phyloP scores from a whole-genome alignment of 805 yeast genomes.

The Cephaloascus albidus region DNA sequence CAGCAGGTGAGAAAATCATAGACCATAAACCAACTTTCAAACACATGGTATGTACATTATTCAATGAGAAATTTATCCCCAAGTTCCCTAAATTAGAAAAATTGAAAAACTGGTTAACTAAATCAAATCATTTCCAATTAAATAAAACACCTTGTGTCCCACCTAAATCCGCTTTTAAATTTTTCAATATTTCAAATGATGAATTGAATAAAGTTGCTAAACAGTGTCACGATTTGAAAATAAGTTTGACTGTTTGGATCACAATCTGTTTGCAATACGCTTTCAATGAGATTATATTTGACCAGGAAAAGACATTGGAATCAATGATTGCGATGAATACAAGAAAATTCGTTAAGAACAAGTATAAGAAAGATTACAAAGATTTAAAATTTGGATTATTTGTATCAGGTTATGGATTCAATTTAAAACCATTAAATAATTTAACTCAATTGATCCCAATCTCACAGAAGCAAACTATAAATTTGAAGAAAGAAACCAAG shows the following conservation, averaged over 20 bases:
- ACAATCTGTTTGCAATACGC: background rate
- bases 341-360: background rate
- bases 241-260: background rate
- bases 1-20: background rate
- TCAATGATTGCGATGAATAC: background rate
- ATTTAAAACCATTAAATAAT: background rate
- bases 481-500: background rate
- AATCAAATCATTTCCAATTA: background rate
- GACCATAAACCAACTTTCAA: background rate
- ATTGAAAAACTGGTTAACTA: background rate
- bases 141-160: background rate
- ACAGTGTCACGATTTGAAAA: background rate
- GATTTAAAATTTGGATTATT: background rate
- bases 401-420: background rate
- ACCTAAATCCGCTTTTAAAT: background rate
- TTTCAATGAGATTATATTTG: background rate
- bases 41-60: background rate
- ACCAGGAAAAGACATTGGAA: background rate
- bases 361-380: background rate
- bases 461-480: background rate
- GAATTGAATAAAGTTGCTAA: background rate
- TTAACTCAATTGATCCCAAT: background rate
- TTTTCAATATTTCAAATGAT: background rate
- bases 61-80: background rate
- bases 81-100: background rate